Evolutionary conservation across 352 stramenopile genomes (phyloP), one percentile per base, ranked within the genome.

Genomic region (Pythium dissimile): DNA sequence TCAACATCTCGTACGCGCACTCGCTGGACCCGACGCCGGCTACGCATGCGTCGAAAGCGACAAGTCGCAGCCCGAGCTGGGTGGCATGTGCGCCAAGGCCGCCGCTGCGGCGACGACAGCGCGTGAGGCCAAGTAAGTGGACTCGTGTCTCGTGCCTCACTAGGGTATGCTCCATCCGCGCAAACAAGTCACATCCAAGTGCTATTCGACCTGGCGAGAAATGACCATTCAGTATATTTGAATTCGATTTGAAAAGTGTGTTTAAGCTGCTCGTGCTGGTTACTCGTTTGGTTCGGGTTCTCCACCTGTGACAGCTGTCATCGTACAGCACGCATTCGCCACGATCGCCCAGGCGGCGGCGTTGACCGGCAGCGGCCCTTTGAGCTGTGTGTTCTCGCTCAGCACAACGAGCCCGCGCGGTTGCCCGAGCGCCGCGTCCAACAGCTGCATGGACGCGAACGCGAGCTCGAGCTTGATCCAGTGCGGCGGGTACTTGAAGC

Each of bases 401-500:
- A 79, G 62, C 28, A 80, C 55, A 31, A 80, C 63, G 2, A 80
- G 66, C 3, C 62, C 62, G 5, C 69, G 63, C 35, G 65, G 52
- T 20, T 52, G 58, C 31, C 27, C 55, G 12, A 42, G 35, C 28
- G 50, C 47, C 37, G 41, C 37, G 37, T 57, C 50, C 16, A 57
- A 21, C 5, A 42, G 50, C 50, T 57, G 50, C 50, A 57, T 57
- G 24, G 50, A 42, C 23, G 50, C 50, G 37, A 38, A 57, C 35
- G 41, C 50, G 1, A 42, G 41, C 50, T 42, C 41, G 37, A 57
- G 55, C 35, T 51, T 44, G 48, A 50, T 35, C 46, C 48, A 58
- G 42, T 59, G 49, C 39, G 96, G 95, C 18, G 94, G 87, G 69
- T 99, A 98, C 72, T 98, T 98, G 79, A 98, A 98, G 23, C 93